Percentiles rank a stretch among this genome's conserved stretches.
Evolutionary conservation across 805 yeast genomes (phyloP).

Genomic region (Saturnispora mendoncae): DNA sequence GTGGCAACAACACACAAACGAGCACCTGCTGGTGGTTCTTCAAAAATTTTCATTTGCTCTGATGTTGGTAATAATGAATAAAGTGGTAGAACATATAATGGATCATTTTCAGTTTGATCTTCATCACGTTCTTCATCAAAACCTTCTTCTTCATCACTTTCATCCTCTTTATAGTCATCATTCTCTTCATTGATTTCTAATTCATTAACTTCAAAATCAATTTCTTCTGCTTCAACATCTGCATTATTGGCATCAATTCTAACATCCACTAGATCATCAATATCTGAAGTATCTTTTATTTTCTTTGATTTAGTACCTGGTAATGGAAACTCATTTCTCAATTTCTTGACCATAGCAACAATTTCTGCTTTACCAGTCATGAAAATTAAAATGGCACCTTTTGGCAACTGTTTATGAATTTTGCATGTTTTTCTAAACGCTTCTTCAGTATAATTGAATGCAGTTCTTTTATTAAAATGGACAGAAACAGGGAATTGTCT

Average conservation of each 20-base stretch:
- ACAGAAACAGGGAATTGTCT: conserved; percentile 90
- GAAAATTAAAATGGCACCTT: conserved; percentile 88
- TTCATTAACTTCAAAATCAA: conserved; percentile 48
- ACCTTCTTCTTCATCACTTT: conserved; percentile 50
- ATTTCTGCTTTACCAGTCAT: conserved; percentile 95
- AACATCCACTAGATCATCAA: conserved; percentile 34
- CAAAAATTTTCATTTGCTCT: conserved; percentile 90
- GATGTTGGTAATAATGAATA: conserved; percentile 90
- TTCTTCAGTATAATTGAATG: conserved; percentile 73
- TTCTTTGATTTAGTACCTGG: conserved; percentile 20
- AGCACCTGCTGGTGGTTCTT: conserved; percentile 74
- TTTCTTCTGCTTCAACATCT: conserved; percentile 78
- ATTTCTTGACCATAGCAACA: conserved; percentile 56
- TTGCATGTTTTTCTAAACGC: conserved; percentile 78
- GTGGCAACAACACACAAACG: conserved; percentile 92
- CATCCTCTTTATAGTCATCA: conserved; percentile 33
- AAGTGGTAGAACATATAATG: conserved; percentile 82
- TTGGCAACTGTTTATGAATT: conserved; percentile 79
- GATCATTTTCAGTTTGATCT: conserved; percentile 64
- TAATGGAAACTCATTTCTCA: conserved; percentile 62
- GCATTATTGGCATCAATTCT: conserved; percentile 49
- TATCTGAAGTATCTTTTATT: conserved; percentile 16
- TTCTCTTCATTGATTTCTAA: conserved; percentile 33
- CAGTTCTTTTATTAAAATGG: conserved; percentile 79
- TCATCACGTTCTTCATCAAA: conserved; percentile 65